Conservation (phyloP, 805 yeast species). For the Yueomyces sinensis region DNA sequence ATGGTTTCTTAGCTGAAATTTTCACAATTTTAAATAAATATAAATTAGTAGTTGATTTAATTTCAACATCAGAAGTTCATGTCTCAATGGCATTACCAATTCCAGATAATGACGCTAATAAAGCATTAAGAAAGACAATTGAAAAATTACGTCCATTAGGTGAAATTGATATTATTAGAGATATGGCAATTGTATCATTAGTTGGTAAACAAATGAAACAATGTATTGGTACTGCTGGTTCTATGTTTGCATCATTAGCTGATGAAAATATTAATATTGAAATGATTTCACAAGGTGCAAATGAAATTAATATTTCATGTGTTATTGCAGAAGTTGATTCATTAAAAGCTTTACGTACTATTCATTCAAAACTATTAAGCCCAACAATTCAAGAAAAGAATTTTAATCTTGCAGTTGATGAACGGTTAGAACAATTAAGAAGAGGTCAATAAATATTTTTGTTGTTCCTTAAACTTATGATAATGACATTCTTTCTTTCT, state of each 20-base stretch:
- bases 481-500: too few relatives aligned
- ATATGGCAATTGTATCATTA: conserved; percentile 82
- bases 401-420: conserved; percentile 28
- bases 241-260: conserved; percentile 89
- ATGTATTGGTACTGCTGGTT: conserved; percentile 91
- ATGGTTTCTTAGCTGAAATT: conserved; percentile 87
- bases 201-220: conserved; percentile 98
- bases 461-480: too few relatives aligned
- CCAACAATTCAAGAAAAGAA: conserved; percentile 17
- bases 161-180: conserved; percentile 73
- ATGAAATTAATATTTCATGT: conserved; percentile 92
- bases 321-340: conserved; percentile 80
- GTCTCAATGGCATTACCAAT: conserved; percentile 95
- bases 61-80: conserved; percentile 95
- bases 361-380: conserved; percentile 67
- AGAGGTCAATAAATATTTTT: too few relatives aligned
- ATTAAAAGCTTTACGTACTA: conserved; percentile 69
- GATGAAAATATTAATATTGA: conserved; percentile 87
- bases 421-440: conserved; percentile 33
- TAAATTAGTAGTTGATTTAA: conserved; percentile 83
- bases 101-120: conserved; percentile 45
- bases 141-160: conserved; percentile 73
- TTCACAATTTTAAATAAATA: conserved; percentile 76
- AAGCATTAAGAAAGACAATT: conserved; percentile 55
- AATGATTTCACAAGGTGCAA: conserved; percentile 98